Evolutionary conservation across 139 green algal species (phyloP).

Genomic region (Chlamydomonas incerta): DNA sequence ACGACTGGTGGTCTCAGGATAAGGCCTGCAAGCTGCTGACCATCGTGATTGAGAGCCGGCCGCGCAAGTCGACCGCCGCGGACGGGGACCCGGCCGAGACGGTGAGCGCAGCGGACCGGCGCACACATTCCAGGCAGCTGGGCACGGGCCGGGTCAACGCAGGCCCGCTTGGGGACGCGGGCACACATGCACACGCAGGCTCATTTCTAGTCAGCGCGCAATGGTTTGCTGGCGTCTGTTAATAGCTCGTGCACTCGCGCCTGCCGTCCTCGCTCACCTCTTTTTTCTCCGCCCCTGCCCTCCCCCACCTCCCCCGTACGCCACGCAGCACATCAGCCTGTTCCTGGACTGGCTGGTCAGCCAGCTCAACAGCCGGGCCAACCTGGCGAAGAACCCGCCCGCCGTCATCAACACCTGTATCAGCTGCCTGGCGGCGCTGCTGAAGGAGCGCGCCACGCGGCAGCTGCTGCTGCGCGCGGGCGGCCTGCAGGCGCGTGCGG

Average conservation of each 20-base stretch:
- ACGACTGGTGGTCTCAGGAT: conserved; percentile 95
- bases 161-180: too few species aligned
- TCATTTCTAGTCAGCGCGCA: too few species aligned
- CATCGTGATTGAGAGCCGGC: conserved; percentile 71
- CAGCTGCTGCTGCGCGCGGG: conserved; percentile 70
- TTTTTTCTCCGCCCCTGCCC: too few species aligned
- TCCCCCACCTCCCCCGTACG: too few species aligned
- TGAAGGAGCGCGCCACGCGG: conserved; percentile 79
- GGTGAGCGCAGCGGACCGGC: conserved; percentile 38
- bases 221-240: too few species aligned
- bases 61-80: conserved; percentile 55
- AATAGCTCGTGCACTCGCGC: too few species aligned
- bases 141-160: too few species aligned
- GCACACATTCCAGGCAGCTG: too few species aligned
- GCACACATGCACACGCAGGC: too few species aligned
- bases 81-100: conserved; percentile 49
- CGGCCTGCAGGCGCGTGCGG: conserved; percentile 34
- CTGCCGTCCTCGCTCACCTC: too few species aligned
- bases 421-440: conserved; percentile 77
- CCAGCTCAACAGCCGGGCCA: conserved; percentile 86
- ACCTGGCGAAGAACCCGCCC: conserved; percentile 68
- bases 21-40: conserved; percentile 84
- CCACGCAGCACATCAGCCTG: conserved; percentile 58
- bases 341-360: conserved; percentile 91
- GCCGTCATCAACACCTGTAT: conserved; percentile 64